Evolutionary conservation across 495 filamentous ascomycete species (phyloP), one percentile per base, ranked within the genome.

Genomic region (Elasticomyces elasticus): DNA sequence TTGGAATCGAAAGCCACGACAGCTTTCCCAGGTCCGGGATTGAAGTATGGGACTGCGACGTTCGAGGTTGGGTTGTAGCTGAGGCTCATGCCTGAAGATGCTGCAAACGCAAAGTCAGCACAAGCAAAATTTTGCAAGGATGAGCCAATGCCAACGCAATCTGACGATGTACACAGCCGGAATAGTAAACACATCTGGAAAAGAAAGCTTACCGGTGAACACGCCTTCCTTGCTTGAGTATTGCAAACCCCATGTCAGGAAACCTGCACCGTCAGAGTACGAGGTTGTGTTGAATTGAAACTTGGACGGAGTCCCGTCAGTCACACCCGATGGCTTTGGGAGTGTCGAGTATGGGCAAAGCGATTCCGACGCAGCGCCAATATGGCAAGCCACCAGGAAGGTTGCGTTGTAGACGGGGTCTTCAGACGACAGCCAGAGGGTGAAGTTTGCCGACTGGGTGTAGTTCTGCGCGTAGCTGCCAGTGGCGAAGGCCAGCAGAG

Each of bases 351-450:
- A 48, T 55, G 26, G 62, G 64, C 79, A 83, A 33, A 81, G 67
- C 10, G 69, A 72, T 55, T 79, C 72, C 25, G 74, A 76, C 17
- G 72, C 77, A 31, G 79, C 77, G 11, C 79, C 79, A 23, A 74
- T 64, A 56, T 81, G 79, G 66, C 79, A 81, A 27, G 78, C 63
- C 5, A 38, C 38, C 31, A 77, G 70, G 47, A 67, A 70, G 1
- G 64, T 54, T 66, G 65, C 67, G 53, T 71, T 58, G 35, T 69
- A 33, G 9, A 65, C 62, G 10, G 58, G 51, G 48, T 70, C 68
- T 37, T 42, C 50, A 9, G 69, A 64, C 24, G 57, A 25, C 27
- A 65, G 40, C 26, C 63, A 26, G 15, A 64, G 51, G 25, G 60
- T 12, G 61, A 66, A 72, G 43, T 66, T 64, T 55, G 66, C 67